Evolutionary conservation across 306 rosid genomes (phyloP).

Genomic region (Comarum palustre): DNA sequence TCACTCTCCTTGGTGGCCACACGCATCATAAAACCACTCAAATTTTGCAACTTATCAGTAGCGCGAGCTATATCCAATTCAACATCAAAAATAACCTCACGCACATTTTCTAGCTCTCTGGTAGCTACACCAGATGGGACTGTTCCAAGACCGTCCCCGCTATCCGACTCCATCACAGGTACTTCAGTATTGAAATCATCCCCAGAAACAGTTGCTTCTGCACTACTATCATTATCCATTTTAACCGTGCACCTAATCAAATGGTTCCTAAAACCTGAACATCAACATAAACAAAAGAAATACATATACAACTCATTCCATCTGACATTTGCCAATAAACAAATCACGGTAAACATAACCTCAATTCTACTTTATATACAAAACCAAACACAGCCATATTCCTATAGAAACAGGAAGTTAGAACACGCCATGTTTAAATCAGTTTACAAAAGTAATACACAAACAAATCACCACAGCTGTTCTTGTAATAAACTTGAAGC

Average conservation of each 20-base stretch:
- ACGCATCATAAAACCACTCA: slow-evolving; percentile 62
- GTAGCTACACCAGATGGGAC: slow-evolving; percentile 27
- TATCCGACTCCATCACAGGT: slow-evolving; percentile 22
- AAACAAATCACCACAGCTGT: no score
- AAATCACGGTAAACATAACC: not conserved
- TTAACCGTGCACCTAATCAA: slow-evolving; percentile 10
- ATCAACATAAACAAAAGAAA: slow-evolving; percentile 15
- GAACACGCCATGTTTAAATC: not conserved
- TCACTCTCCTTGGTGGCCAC: slow-evolving; percentile 63
- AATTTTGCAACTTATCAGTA: slow-evolving; percentile 72
- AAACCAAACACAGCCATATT: not conserved
- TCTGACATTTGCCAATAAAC: not conserved
- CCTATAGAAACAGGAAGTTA: not conserved
- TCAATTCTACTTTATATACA: not conserved
- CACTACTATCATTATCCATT: slow-evolving; percentile 47
- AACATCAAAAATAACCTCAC: slow-evolving; percentile 37
- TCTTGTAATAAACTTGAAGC: not conserved
- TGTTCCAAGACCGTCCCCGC: slow-evolving; percentile 24
- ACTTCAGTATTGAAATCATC: slow-evolving; percentile 19
- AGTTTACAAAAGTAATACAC: not conserved
- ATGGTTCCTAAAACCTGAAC: slow-evolving; percentile 26
- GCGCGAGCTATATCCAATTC: slow-evolving; percentile 54
- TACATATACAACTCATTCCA: not conserved
- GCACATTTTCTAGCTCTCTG: slow-evolving; percentile 34
- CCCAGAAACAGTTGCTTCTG: slow-evolving; percentile 31